A percentile compares a stretch with the other conserved stretches of the same genome.
Conservation (phyloP, 371 early-diverging fungal species). For the Mortierella sp. region DNA sequence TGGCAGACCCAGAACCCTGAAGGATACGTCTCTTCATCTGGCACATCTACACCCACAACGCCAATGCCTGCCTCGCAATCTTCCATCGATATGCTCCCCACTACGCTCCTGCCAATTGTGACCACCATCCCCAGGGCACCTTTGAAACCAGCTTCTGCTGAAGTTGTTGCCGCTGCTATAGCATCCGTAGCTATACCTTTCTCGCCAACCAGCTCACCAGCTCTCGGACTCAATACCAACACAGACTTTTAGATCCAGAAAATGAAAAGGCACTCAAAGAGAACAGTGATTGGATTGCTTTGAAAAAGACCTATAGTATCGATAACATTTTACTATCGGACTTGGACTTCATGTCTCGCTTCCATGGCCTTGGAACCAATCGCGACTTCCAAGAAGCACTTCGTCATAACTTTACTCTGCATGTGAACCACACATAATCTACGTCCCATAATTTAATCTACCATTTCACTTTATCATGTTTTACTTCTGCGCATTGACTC, state of each 20-base stretch:
- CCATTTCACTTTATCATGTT: not conserved
- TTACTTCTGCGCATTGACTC: not conserved
- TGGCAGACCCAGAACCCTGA: slow-evolving; percentile 83
- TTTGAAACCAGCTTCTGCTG: slow-evolving; percentile 13
- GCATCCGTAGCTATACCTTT: not conserved
- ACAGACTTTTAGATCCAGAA: slow-evolving; percentile 14
- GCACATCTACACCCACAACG: slow-evolving; percentile 25
- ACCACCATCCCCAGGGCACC: slow-evolving; percentile 23
- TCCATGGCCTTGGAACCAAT: not conserved
- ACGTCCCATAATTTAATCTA: not conserved
- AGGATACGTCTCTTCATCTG: slow-evolving; percentile 60
- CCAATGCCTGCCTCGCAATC: slow-evolving; percentile 27
- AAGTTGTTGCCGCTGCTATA: not conserved
- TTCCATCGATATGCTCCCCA: slow-evolving; percentile 18
- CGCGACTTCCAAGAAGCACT: not conserved
- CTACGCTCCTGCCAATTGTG: slow-evolving; percentile 34
- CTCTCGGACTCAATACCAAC: slow-evolving; percentile 29
- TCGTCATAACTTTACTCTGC: not conserved
- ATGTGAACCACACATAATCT: not conserved
- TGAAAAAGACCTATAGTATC: not conserved
- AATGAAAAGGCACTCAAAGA: not conserved
- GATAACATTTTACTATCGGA: too few species aligned
- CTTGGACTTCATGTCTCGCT: not conserved
- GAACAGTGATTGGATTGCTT: not conserved
- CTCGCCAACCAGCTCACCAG: slow-evolving; percentile 12